Conservation (phyloP, 2,329 filamentous ascomycete species). For the Arachnopeziza araneosa region DNA sequence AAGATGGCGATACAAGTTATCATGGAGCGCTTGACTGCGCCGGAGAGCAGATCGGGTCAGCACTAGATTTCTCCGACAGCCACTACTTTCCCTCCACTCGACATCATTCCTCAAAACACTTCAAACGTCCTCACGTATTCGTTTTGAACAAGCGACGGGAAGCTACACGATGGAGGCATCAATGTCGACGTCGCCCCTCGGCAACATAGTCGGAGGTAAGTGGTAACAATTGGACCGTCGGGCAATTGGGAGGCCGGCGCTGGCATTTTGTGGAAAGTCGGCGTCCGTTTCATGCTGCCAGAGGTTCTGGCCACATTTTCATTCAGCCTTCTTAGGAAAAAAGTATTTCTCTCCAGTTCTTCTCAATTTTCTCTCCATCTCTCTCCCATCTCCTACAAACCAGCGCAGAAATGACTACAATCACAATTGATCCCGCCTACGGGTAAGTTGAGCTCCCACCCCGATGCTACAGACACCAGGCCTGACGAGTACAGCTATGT, state of each 20-base stretch:
- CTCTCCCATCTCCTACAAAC: neutral
- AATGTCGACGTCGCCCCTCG: neutral
- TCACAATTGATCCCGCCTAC: neutral
- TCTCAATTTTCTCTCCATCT: neutral
- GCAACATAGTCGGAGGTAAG: neutral
- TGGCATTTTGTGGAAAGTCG: neutral
- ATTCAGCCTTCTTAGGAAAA: neutral
- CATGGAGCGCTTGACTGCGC: too few relatives aligned
- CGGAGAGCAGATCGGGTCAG: too few relatives aligned
- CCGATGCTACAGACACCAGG: too few relatives aligned
- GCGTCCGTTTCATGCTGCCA: neutral
- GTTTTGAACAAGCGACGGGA: neutral
- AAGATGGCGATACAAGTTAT: too few relatives aligned
- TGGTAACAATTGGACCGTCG: neutral
- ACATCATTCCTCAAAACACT: too few relatives aligned
- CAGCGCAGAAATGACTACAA: neutral
- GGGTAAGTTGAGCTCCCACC: neutral
- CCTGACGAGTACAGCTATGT: conserved; percentile 46
- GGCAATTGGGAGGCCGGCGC: neutral
- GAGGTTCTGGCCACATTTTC: neutral
- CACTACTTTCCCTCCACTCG: too few relatives aligned
- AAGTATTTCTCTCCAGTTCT: neutral
- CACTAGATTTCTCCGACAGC: too few relatives aligned
- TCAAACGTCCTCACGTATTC: neutral
- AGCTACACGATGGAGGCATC: neutral